phyloP scores from a whole-genome alignment of 495 filamentous ascomycete genomes.

The Wilcoxina mikolae region DNA sequence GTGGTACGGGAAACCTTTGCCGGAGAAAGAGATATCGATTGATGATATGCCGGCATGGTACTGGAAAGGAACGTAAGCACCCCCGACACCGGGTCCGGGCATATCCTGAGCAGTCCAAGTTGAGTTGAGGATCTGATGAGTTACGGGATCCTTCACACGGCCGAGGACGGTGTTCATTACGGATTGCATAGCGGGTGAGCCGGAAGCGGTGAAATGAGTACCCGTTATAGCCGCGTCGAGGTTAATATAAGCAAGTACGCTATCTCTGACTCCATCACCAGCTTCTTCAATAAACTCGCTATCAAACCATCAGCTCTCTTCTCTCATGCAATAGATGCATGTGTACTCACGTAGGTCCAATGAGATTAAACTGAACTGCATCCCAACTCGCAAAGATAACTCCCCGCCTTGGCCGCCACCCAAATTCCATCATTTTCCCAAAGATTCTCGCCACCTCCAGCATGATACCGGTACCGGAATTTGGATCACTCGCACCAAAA shows the following conservation, averaged over 20 bases:
- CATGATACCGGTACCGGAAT: slow-evolving; percentile 80
- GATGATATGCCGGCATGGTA: slow-evolving; percentile 83
- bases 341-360: slow-evolving; percentile 57
- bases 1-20: slow-evolving; percentile 55
- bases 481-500: slow-evolving; percentile 71
- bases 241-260: slow-evolving; percentile 73
- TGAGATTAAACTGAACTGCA: slow-evolving; percentile 78
- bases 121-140: slow-evolving; percentile 55
- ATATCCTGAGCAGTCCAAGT: slow-evolving; percentile 51
- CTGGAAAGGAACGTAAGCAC: slow-evolving; percentile 86
- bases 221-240: slow-evolving; percentile 76
- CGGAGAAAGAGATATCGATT: slow-evolving; percentile 69
- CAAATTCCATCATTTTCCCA: slow-evolving; percentile 53
- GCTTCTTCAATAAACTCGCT: slow-evolving; percentile 63
- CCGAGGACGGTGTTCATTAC: slow-evolving; percentile 56
- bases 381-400: slow-evolving; percentile 97
- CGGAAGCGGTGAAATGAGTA: slow-evolving; percentile 54
- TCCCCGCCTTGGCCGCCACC: slow-evolving; percentile 83
- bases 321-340: background rate
- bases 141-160: slow-evolving; percentile 53
- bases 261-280: slow-evolving; percentile 34
- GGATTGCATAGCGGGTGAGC: slow-evolving; percentile 60
- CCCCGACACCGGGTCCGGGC: slow-evolving; percentile 58
- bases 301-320: background rate
- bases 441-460: slow-evolving; percentile 75